Evolutionary conservation across 2,329 filamentous ascomycete genomes (phyloP).

Genomic region (Didymella pomorum): DNA sequence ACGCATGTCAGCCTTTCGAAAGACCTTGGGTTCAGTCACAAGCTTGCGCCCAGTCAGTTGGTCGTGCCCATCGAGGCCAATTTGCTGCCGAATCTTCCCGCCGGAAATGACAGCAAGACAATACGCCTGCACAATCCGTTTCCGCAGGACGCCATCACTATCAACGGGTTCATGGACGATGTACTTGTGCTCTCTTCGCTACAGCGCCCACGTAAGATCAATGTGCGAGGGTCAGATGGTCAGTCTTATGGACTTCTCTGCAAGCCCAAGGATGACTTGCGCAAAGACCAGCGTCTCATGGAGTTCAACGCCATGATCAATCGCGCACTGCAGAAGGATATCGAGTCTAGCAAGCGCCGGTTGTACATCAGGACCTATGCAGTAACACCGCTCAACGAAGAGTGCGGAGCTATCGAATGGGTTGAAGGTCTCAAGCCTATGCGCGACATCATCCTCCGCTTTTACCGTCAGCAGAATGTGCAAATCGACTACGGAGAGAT

Average conservation of each 20-base stretch:
- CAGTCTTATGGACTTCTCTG: conserved; percentile 88
- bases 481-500: conserved; percentile 69
- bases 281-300: conserved; percentile 98
- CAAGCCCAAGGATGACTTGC: conserved; percentile 97
- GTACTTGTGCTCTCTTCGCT: conserved; percentile 90
- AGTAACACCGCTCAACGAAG: conserved; percentile 95
- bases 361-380: conserved; percentile 92
- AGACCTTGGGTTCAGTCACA: conserved; percentile 85
- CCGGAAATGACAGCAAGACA: conserved; percentile 72
- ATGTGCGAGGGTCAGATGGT: conserved; percentile 87
- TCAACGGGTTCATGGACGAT: conserved; percentile 81
- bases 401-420: conserved; percentile 98
- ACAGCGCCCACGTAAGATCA: conserved; percentile 90
- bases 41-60: conserved; percentile 79
- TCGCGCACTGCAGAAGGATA: conserved; percentile 86
- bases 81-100: conserved; percentile 80
- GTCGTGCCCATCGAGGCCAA: conserved; percentile 90
- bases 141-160: conserved; percentile 83
- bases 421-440: conserved; percentile 94
- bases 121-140: conserved; percentile 82
- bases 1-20: conserved; percentile 76
- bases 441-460: conserved; percentile 83
- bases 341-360: conserved; percentile 87
- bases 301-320: conserved; percentile 99
- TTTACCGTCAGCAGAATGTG: conserved; percentile 80